These are phyloP conservation scores for Coffea canephora DNA, from an alignment of 257 asterid species.

Conservation along the genomic window DNA sequence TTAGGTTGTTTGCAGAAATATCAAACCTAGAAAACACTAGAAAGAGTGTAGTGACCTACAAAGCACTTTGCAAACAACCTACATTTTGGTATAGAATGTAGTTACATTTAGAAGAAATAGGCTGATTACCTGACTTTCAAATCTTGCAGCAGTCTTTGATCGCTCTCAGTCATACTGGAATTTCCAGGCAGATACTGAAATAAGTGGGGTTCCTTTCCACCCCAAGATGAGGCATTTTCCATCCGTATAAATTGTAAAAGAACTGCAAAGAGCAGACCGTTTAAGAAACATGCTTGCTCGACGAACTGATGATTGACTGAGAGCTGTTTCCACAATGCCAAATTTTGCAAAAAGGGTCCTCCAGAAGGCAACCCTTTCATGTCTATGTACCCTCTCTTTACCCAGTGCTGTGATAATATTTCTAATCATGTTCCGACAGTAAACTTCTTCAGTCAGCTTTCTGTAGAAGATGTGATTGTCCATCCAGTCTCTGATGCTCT, in stretches of 20 bases:
- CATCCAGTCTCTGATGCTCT: constrained; percentile 39
- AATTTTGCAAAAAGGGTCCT: constrained; percentile 33
- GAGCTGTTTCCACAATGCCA: constrained; percentile 34
- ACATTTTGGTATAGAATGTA: too few species aligned
- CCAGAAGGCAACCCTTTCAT: constrained; percentile 41
- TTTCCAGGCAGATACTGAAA: too few species aligned
- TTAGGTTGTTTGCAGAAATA: too few species aligned
- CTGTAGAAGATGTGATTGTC: constrained; percentile 22
- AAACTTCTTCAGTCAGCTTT: constrained; percentile 25
- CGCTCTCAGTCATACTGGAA: too few species aligned
- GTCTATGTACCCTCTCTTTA: constrained; percentile 33
- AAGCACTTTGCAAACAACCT: too few species aligned
- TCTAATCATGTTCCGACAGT: constrained; percentile 17
- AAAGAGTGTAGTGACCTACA: too few species aligned
- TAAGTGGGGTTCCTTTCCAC: too few species aligned
- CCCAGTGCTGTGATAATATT: constrained; percentile 43
- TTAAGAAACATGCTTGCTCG: constrained; percentile 39
- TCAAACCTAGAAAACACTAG: too few species aligned
- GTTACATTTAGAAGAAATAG: too few species aligned
- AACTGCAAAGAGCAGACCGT: constrained; percentile 29
- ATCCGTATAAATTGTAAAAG: constrained; percentile 31
- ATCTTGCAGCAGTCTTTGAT: too few species aligned
- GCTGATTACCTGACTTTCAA: too few species aligned
- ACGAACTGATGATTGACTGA: constrained; percentile 39
- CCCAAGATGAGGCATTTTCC: constrained; percentile 36